Percentiles rank a stretch among this genome's conserved stretches.
Evolutionary conservation across 2,329 filamentous ascomycete species (phyloP).

Genomic region (Fusarium tjaetaba): DNA sequence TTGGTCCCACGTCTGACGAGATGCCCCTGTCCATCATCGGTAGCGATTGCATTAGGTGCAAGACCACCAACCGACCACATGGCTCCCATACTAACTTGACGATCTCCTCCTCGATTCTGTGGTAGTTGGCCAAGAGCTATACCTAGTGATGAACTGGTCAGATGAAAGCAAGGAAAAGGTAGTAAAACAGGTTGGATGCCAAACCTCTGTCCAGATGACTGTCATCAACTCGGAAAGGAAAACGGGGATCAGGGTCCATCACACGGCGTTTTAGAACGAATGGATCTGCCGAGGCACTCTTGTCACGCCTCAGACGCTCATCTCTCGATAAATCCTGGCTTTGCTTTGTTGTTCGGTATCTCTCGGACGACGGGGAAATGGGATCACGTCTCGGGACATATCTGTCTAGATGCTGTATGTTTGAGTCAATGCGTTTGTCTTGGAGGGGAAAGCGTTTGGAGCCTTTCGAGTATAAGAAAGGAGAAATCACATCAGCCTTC

Average conservation of each 20-base stretch:
- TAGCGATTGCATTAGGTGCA: slow-evolving; percentile 62
- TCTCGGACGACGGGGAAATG: slow-evolving; percentile 51
- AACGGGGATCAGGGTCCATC: slow-evolving; percentile 15
- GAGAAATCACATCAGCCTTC: slow-evolving; percentile 16
- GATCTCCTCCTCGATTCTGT: slow-evolving; percentile 41
- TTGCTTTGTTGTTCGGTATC: slow-evolving; percentile 58
- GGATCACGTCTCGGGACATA: slow-evolving; percentile 60
- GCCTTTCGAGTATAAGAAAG: slow-evolving; percentile 19
- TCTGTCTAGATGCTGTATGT: slow-evolving; percentile 53
- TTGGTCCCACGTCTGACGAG: slow-evolving; percentile 76
- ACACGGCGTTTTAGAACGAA: slow-evolving; percentile 49
- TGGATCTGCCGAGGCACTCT: slow-evolving; percentile 53
- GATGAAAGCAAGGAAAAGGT: background rate
- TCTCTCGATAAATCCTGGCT: slow-evolving; percentile 53
- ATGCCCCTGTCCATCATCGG: slow-evolving; percentile 71
- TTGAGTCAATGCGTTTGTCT: slow-evolving; percentile 10
- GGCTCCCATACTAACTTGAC: slow-evolving; percentile 72
- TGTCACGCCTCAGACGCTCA: slow-evolving; percentile 58
- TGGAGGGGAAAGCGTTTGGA: background rate
- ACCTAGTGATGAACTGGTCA: slow-evolving; percentile 26
- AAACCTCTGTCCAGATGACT: slow-evolving; percentile 25
- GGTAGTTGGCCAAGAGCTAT: slow-evolving; percentile 41
- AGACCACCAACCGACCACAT: slow-evolving; percentile 83
- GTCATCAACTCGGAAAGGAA: slow-evolving; percentile 26
- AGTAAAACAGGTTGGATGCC: background rate